These are phyloP conservation scores for Solanum hybrid DNA, from an alignment of 305 asterid genomes.

Conservation along the genomic window DNA sequence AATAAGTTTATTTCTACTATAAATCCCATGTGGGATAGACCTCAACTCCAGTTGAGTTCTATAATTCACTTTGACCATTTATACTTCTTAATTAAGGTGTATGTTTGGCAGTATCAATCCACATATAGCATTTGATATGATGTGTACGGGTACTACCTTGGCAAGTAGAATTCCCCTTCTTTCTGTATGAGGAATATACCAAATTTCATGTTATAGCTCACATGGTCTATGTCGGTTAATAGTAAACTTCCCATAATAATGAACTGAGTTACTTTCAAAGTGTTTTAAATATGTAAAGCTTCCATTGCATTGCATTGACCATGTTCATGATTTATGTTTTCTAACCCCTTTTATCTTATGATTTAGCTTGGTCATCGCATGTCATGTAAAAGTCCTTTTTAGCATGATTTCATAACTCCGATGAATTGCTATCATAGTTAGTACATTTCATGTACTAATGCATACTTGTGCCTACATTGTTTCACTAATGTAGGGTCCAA, in stretches of 20 bases:
- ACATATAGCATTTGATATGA: not conserved
- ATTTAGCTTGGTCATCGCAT: not conserved
- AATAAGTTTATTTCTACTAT: not conserved
- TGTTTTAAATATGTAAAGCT: too few relatives aligned
- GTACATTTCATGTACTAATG: not conserved
- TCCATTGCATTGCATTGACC: not conserved
- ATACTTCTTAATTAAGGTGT: not conserved
- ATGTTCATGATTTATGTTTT: not conserved
- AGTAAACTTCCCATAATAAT: not conserved
- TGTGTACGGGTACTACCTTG: not conserved
- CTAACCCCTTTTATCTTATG: not conserved
- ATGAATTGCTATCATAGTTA: not conserved
- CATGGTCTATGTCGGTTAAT: not conserved
- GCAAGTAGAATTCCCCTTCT: not conserved
- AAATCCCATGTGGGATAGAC: not conserved
- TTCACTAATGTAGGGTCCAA: not conserved
- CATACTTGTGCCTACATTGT: not conserved
- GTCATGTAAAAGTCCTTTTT: not conserved
- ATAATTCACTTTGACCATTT: not conserved
- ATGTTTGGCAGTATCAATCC: not conserved
- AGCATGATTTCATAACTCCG: not conserved
- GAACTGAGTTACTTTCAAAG: not conserved
- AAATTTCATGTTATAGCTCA: not conserved
- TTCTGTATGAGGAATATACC: not conserved
- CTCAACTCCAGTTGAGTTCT: not conserved